A percentile compares a stretch with the other conserved stretches of the same genome.
Evolutionary conservation across 2,329 filamentous ascomycete genomes (phyloP).

Genomic region (Zasmidium citrigriseum): DNA sequence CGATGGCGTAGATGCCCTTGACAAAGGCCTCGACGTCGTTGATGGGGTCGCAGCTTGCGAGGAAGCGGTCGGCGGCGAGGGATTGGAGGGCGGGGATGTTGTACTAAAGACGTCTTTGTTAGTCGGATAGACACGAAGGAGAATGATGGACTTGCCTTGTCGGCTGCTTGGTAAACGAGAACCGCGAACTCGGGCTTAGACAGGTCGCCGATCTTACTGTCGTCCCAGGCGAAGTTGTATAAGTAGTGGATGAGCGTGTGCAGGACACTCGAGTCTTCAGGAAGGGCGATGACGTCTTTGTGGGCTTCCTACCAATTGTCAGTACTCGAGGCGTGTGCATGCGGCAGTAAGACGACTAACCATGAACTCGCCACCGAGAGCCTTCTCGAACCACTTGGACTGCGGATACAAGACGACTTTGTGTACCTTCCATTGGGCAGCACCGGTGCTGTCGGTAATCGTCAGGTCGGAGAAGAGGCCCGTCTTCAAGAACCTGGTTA

Average conservation of each 20-base stretch:
- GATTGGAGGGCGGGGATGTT: constrained; percentile 32
- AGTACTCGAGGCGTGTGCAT: too few species aligned
- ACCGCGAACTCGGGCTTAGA: constrained; percentile 16
- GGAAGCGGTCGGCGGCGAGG: constrained; percentile 5
- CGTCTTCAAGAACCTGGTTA: neutral
- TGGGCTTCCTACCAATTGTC: neutral
- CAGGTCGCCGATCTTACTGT: constrained; percentile 10
- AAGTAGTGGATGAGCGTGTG: constrained; percentile 16
- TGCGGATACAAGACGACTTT: neutral
- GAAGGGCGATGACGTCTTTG: neutral
- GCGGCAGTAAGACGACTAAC: too few species aligned
- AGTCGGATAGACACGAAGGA: neutral
- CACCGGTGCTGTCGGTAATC: neutral
- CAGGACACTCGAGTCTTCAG: constrained; percentile 15
- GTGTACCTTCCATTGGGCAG: neutral
- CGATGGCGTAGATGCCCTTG: constrained; percentile 7
- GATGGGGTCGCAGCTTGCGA: neutral
- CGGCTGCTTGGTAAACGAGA: constrained; percentile 41
- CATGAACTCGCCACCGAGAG: neutral
- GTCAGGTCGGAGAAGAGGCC: neutral
- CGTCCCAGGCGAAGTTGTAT: constrained; percentile 16
- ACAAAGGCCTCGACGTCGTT: constrained; percentile 2
- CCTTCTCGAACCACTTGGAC: neutral
- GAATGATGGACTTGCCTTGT: constrained; percentile 31
- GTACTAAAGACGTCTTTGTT: constrained; percentile 18